phyloP scores from a whole-genome alignment of 1,284 basidiomycete genomes.

The Tilletiaria anomala region DNA sequence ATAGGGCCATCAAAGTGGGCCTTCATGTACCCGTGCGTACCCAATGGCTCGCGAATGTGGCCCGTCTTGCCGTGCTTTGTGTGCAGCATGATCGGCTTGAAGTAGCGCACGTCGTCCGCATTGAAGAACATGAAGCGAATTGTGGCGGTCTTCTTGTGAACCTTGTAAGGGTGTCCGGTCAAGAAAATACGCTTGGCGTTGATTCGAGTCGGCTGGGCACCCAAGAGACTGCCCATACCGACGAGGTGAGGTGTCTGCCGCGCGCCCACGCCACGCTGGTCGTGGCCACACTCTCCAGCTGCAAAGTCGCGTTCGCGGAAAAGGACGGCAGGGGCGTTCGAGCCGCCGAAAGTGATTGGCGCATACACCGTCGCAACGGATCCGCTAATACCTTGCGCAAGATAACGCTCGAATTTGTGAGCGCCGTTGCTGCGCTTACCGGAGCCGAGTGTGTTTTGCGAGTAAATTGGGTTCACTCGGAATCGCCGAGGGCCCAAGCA shows the following conservation, averaged over 20 bases:
- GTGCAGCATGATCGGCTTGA: conserved; percentile 77
- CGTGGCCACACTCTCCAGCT: conserved; percentile 26
- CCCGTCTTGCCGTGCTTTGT: conserved; percentile 87
- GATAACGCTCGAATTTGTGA: conserved; percentile 89
- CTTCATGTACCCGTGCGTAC: conserved; percentile 96
- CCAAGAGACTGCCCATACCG: conserved; percentile 73
- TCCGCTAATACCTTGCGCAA: conserved; percentile 54
- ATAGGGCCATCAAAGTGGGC: conserved; percentile 85
- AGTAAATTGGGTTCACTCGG: conserved; percentile 72
- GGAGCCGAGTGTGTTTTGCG: conserved; percentile 55
- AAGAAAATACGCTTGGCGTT: conserved; percentile 83
- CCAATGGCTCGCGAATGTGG: conserved; percentile 77
- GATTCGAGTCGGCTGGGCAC: conserved; percentile 78
- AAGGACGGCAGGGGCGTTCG: conserved; percentile 27
- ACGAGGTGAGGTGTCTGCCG: conserved; percentile 53
- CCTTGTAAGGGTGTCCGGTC: conserved; percentile 90
- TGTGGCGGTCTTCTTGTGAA: conserved; percentile 93
- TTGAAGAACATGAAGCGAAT: conserved; percentile 99
- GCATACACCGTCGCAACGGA: conserved; percentile 63
- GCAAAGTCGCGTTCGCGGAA: conserved; percentile 12
- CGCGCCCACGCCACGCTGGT: conserved; percentile 27
- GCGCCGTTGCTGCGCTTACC: conserved; percentile 86
- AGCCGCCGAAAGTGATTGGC: conserved; percentile 69
- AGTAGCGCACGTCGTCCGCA: conserved; percentile 80
- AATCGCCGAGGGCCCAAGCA: conserved; percentile 78